A percentile compares a stretch with the other conserved stretches of the same genome.
These are phyloP conservation scores for Stephania cephalantha DNA, from an alignment of 164 flowering plant genomes.

Conservation along the genomic window DNA sequence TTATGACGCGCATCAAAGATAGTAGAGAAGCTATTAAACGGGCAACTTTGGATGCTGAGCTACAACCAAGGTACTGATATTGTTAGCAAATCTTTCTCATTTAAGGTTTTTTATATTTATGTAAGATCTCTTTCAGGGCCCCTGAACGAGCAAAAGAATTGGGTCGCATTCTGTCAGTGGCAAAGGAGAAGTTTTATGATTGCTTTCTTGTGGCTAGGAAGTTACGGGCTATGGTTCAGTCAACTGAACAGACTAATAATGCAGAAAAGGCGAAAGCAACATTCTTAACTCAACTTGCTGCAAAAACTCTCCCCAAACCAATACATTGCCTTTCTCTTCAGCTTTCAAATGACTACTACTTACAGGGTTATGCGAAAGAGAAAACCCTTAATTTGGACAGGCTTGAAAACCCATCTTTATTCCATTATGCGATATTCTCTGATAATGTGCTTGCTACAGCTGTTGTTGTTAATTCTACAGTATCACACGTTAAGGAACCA, in stretches of 20 bases:
- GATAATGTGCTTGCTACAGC: conserved; percentile 96
- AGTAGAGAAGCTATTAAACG: conserved; percentile 62
- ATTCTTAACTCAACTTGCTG: conserved; percentile 85
- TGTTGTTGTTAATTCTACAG: conserved; percentile 90
- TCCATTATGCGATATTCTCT: conserved; percentile 94
- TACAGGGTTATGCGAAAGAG: conserved; percentile 29
- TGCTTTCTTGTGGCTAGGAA: conserved; percentile 59
- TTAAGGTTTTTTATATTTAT: conserved; percentile 7
- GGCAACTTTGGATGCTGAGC: conserved; percentile 77
- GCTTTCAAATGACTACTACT: conserved; percentile 64
- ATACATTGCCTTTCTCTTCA: conserved; percentile 80
- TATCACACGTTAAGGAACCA: conserved; percentile 61
- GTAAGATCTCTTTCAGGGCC: conserved; percentile 36
- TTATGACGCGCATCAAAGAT: conserved; percentile 44
- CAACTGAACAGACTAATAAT: conserved; percentile 52
- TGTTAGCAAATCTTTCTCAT: conserved; percentile 1
- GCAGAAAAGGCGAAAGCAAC: conserved; percentile 64
- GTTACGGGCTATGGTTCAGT: conserved; percentile 88
- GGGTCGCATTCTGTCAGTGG: conserved; percentile 72
- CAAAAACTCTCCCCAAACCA: conserved; percentile 79
- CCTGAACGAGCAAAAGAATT: conserved; percentile 82
- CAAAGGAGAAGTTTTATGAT: conserved; percentile 79
- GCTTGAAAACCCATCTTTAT: conserved; percentile 69
- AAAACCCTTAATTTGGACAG: conserved; percentile 30
- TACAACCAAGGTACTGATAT: conserved; percentile 51